A percentile compares a stretch with the other conserved stretches of the same genome.
Conservation (phyloP, 139 green algal genomes). For the Zygnema cylindricum region DNA sequence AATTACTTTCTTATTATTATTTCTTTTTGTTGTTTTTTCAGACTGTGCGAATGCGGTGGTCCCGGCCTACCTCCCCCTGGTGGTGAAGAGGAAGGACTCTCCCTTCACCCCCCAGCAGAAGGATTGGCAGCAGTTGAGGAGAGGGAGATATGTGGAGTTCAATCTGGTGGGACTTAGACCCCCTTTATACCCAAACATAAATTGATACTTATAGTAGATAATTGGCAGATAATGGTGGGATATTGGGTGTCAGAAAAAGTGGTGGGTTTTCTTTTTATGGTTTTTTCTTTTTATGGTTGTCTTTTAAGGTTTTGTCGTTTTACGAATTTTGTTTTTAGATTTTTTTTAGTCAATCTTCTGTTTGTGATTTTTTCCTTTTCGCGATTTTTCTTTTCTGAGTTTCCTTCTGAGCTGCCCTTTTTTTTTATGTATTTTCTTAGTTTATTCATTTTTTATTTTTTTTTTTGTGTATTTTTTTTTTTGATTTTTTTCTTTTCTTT, state of each 20-base stretch:
- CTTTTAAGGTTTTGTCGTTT: no score
- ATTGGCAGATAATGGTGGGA: no score
- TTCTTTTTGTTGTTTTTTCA: not conserved
- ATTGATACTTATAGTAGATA: no score
- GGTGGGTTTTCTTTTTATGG: no score
- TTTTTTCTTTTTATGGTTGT: no score
- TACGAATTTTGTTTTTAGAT: not conserved
- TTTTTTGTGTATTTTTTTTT: not conserved
- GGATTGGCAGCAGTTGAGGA: conserved; percentile 92
- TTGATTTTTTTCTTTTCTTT: not conserved
- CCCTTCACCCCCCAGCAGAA: conserved; percentile 87
- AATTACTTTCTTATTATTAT: not conserved
- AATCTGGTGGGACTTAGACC: conserved; percentile 95
- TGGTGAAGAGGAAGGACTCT: conserved; percentile 90
- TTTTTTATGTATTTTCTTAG: not conserved
- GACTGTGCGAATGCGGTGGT: conserved; percentile 60
- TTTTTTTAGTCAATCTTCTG: conserved; percentile 21
- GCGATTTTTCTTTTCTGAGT: not conserved
- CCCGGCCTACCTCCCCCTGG: conserved; percentile 86
- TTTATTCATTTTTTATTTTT: not conserved
- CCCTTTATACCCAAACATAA: no score
- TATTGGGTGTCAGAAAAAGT: no score
- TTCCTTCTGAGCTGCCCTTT: not conserved
- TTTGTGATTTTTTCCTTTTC: not conserved
- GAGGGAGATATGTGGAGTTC: conserved; percentile 96